phyloP scores from a whole-genome alignment of 2,329 filamentous ascomycete genomes.

The Colletotrichum sp. region DNA sequence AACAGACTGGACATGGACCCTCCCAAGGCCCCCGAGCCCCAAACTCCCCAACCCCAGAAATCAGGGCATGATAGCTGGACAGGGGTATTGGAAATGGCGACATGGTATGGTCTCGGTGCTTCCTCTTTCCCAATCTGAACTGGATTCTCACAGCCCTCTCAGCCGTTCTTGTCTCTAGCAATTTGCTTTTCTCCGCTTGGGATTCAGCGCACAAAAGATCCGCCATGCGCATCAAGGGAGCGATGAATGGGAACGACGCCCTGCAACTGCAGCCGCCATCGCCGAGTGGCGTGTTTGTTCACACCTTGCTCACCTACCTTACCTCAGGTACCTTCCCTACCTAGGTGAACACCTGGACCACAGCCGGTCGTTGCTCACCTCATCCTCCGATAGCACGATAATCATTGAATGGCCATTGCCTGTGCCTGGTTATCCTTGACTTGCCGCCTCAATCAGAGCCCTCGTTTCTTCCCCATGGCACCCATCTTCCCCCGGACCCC shows the following conservation, averaged over 20 bases:
- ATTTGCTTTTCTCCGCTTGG: slow-evolving; percentile 2
- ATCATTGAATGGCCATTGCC: background rate
- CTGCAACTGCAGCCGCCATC: background rate
- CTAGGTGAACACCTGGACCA: background rate
- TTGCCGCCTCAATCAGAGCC: slow-evolving; percentile 12
- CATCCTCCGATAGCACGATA: background rate
- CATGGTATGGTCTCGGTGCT: slow-evolving; percentile 3
- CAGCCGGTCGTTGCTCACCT: background rate
- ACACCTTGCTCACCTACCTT: background rate
- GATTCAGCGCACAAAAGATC: background rate
- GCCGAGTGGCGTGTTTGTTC: background rate
- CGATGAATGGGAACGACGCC: background rate
- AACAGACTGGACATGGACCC: background rate
- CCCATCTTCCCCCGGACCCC: background rate
- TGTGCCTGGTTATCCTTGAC: background rate
- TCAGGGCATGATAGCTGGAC: background rate
- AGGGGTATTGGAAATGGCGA: background rate
- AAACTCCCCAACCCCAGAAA: background rate
- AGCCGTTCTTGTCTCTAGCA: background rate
- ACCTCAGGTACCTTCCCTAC: background rate
- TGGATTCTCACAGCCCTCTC: slow-evolving; percentile 7
- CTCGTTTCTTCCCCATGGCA: background rate
- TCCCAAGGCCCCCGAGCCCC: background rate
- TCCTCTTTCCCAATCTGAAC: slow-evolving; percentile 3
- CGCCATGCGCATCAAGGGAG: background rate